Evolutionary conservation across 768 basidiomycete species (phyloP), one percentile per base, ranked within the genome.

Genomic region (Boletus reticuloceps): DNA sequence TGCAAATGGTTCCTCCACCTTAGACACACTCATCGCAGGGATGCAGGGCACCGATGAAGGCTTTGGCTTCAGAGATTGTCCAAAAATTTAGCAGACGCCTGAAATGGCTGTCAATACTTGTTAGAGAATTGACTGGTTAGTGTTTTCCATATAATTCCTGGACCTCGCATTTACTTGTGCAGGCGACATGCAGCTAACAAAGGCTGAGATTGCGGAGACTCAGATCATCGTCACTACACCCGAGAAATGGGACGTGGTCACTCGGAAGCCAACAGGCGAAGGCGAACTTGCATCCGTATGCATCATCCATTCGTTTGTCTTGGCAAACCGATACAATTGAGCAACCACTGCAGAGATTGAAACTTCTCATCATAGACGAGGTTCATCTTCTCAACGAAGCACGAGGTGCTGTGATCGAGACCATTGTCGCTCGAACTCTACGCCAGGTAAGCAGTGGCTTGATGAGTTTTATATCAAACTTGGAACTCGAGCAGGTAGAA

Each of bases 191-290:
- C 97, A 98, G 70, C 73, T 99, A 69, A 93, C 97, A 16, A 89
- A 90, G 70, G 80, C 85, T 37, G 96, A 98, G 73, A 94, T 99
- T 56, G 88, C 89, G 1, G 85, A 89, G 70, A 98, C 97, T 11
- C 96, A 98, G 67, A 88, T 99, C 43, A 98, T 99, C 55, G 94
- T 99, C 8, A 99, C 97, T 3, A 99, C 97, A 1, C 97, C 97
- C 0, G 97, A 99, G 70, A 99, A 99, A 71, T 99, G 97, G 97
- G 97, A 98, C 62, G 97, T 99, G 0, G 97, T 99, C 4, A 99
- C 97, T 10, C 78, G 97, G 58, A 98, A 97, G 69, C 94, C 96
- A 1, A 94, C 90, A 1, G 94, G 95, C 9, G 97, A 98, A 74
- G 96, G 94, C 13, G 95, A 98, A 68, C 76, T 98, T n/a, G 91